These are phyloP conservation scores for Scedosporium aurantiacum DNA, from an alignment of 2,329 filamentous ascomycete species.

Conservation along the genomic window DNA sequence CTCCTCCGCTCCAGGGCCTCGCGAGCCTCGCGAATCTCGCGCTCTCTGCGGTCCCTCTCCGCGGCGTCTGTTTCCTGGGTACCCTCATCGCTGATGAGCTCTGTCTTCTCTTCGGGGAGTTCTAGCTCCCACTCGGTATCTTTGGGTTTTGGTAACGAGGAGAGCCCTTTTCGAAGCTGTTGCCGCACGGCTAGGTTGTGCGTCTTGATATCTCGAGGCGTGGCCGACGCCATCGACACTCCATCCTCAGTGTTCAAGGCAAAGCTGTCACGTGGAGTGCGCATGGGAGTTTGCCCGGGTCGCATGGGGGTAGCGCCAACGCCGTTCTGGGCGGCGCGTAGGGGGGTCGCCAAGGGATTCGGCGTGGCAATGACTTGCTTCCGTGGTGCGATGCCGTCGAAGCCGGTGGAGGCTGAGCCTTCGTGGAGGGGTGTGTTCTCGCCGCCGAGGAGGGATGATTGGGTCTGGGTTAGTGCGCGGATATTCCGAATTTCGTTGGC, in stretches of 20 bases:
- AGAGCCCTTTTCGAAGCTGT: conserved; percentile 61
- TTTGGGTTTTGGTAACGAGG: conserved; percentile 81
- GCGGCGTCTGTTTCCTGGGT: conserved; percentile 46
- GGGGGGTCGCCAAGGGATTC: conserved; percentile 87
- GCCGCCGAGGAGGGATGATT: conserved; percentile 84
- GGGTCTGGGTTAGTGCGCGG: conserved; percentile 78
- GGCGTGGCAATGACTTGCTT: conserved; percentile 79
- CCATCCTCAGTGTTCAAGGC: conserved; percentile 65
- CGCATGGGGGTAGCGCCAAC: conserved; percentile 57
- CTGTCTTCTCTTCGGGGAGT: conserved; percentile 64
- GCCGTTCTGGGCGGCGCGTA: conserved; percentile 52
- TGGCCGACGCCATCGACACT: conserved; percentile 59
- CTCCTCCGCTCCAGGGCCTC: conserved; percentile 71
- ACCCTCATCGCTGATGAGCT: conserved; percentile 31
- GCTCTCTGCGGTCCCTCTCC: conserved; percentile 69
- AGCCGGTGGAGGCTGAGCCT: conserved; percentile 71
- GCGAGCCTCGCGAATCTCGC: conserved; percentile 57
- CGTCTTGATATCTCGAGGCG: conserved; percentile 64
- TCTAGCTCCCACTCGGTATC: conserved; percentile 92
- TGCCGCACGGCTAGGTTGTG: conserved; percentile 58
- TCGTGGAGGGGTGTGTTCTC: conserved; percentile 87
- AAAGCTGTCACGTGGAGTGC: conserved; percentile 81
- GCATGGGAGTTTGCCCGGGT: conserved; percentile 70
- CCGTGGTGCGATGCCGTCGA: conserved; percentile 72
- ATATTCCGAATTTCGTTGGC: conserved; percentile 96